Conservation (phyloP, 208 protist genomes). For the Crithidia sp. region DNA sequence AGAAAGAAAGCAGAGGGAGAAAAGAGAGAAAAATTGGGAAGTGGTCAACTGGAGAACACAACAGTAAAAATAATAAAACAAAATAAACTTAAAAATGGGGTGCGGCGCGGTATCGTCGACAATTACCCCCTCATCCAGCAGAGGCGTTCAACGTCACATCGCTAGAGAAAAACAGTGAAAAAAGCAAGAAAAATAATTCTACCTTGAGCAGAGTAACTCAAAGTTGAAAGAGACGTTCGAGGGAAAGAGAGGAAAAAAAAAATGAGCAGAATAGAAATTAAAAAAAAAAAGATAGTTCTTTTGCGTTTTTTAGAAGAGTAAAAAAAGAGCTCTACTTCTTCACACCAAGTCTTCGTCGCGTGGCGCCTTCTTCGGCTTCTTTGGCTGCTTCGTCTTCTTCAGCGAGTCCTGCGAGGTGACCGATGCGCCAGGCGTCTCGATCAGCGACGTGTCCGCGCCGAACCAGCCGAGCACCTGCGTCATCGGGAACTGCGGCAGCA, state of each 20-base stretch:
- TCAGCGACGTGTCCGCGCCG: neutral
- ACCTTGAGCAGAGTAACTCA: too few relatives aligned
- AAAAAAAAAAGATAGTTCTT: slow-evolving; percentile 2
- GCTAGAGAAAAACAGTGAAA: neutral
- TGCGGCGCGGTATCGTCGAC: too few relatives aligned
- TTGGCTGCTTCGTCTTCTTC: slow-evolving; percentile 1
- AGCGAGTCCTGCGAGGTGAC: neutral
- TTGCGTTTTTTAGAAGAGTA: neutral
- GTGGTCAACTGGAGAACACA: too few relatives aligned
- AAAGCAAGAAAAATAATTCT: neutral
- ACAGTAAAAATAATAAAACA: neutral
- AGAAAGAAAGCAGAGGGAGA: slow-evolving; percentile 1
- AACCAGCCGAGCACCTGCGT: slow-evolving; percentile 12
- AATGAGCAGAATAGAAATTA: neutral
- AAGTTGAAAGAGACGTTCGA: neutral
- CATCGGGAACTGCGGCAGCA: slow-evolving; percentile 33
- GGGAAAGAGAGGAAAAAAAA: neutral
- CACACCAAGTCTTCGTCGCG: neutral
- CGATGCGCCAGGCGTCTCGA: neutral
- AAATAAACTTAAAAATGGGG: neutral
- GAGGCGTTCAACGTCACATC: too few relatives aligned
- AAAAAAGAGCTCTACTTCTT: neutral
- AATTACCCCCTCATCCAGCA: too few relatives aligned
- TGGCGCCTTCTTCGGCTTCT: neutral
- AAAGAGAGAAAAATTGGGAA: neutral